Evolutionary conservation across 2,329 filamentous ascomycete species (phyloP).

Genomic region (Botryosphaeria dothidea): DNA sequence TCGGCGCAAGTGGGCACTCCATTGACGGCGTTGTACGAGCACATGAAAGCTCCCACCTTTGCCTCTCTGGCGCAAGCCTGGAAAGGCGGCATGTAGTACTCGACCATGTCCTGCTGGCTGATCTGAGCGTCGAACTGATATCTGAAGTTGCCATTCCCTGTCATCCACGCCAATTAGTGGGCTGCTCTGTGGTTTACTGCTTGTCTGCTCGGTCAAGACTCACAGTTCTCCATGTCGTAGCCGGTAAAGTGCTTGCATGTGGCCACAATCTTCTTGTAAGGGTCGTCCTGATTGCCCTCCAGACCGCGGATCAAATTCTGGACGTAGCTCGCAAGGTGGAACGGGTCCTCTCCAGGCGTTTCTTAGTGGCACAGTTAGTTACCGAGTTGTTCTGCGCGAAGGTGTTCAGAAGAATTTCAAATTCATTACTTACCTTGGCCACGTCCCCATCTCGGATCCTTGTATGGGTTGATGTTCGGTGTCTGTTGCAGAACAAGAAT

Average conservation of each 20-base stretch:
- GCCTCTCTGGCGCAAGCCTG: conserved; percentile 50
- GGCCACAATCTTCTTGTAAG: conserved; percentile 43
- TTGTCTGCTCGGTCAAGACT: too few relatives aligned
- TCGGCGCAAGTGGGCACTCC: conserved; percentile 66
- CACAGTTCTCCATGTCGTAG: conserved; percentile 27
- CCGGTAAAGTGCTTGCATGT: conserved; percentile 50
- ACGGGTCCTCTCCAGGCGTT: conserved; percentile 60
- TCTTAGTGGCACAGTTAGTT: conserved; percentile 30
- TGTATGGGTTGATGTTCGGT: conserved; percentile 67
- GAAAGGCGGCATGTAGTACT: conserved; percentile 70
- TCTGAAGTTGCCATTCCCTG: conserved; percentile 29
- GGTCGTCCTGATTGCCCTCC: conserved; percentile 40
- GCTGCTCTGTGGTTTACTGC: conserved; percentile 28
- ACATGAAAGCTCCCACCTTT: conserved; percentile 52
- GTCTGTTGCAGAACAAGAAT: conserved; percentile 37
- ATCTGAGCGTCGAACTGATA: conserved; percentile 60
- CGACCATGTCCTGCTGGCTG: conserved; percentile 62
- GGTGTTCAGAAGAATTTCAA: too few relatives aligned
- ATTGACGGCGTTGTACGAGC: conserved; percentile 64
- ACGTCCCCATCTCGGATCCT: conserved; percentile 64
- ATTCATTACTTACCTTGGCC: conserved; percentile 41
- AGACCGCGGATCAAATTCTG: conserved; percentile 55
- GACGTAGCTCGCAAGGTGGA: conserved; percentile 53
- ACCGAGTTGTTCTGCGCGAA: too few relatives aligned
- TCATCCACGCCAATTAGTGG: neutral